Evolutionary conservation across 2,329 filamentous ascomycete genomes (phyloP).

Genomic region (Aspergillus tanneri): DNA sequence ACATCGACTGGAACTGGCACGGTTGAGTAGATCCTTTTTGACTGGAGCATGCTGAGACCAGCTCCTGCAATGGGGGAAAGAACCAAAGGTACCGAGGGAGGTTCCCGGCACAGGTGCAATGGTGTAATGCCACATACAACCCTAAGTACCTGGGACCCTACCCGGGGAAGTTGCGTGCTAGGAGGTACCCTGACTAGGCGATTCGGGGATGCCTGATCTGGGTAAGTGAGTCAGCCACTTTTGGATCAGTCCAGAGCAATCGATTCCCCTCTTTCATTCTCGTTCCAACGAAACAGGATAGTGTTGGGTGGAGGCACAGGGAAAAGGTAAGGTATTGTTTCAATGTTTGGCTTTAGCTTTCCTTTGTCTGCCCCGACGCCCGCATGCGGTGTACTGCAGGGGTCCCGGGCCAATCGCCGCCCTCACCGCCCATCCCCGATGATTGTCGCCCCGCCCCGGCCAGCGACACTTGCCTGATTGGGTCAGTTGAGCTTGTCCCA

Average conservation of each 20-base stretch:
- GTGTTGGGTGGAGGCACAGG: neutral
- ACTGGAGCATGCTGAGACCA: neutral
- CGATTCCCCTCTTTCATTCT: neutral
- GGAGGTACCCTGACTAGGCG: too few species aligned
- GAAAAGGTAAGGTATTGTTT: conserved; percentile 11
- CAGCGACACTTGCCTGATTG: conserved; percentile 12
- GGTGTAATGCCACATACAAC: neutral
- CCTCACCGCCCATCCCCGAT: neutral
- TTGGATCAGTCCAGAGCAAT: conserved; percentile 13
- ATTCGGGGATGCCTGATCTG: too few species aligned
- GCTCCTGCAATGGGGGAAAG: neutral
- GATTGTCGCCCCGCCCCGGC: neutral
- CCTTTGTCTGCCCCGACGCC: conserved; percentile 32
- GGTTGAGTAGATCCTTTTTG: too few species aligned
- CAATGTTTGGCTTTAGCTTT: conserved; percentile 26
- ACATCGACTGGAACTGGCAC: neutral
- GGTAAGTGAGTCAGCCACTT: conserved; percentile 3
- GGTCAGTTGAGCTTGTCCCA: conserved; percentile 4
- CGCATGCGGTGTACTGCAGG: conserved; percentile 30
- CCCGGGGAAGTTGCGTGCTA: too few species aligned
- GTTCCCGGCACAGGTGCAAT: neutral
- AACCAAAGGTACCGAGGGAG: neutral
- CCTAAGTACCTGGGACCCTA: neutral
- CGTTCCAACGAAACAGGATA: neutral
- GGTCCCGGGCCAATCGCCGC: conserved; percentile 7